Evolutionary conservation across 179 eudicot genomes (phyloP), one percentile per base, ranked within the genome.

Genomic region (Amaranthus tricolor): DNA sequence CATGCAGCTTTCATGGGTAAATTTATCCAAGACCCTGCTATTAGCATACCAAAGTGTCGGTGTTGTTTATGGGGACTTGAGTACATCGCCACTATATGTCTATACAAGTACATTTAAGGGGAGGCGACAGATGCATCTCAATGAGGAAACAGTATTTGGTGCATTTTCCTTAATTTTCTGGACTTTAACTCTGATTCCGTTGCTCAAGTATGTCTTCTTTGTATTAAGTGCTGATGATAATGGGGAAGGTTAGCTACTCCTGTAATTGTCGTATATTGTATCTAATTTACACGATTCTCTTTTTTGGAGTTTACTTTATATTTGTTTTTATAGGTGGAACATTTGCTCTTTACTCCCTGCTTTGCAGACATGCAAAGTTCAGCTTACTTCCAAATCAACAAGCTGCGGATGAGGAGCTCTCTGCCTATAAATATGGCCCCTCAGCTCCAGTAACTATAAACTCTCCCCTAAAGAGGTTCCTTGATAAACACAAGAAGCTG

Each of bases 301-400:
- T 61, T 75, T 52, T 78, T 62, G 52, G 52, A 59, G 65, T 60
- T 68, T 65, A 62, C 17, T 58, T 43, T 74, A 19, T 64, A 45
- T 72, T 31, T 31, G 24, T 77, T 66, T 16, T 74, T 70, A 59
- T 80, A 93, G 99, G 99, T 78, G 99, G 99, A 78, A 86, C 99
- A 31, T 90, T 95, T 70, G 97, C 99, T 66, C 93, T 95, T 47
- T 95, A 95, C 83, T 95, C 99, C 55, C 83, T 95, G 73, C 93
- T 95, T 65, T 95, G 99, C 80, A 86, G 98, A 78, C 94, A 94
- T 83, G 97, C 93, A 73, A 94, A 90, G 76, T 85, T 95, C 12
- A 86, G 97, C 83, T 83, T 95, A 75, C 99, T 95, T 81, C 97
- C 99, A 40, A 93, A 93, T 87, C 99, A 95, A 77, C 99, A 95